phyloP scores from a whole-genome alignment of 306 rosid species.

The Begonia peltatifolia region DNA sequence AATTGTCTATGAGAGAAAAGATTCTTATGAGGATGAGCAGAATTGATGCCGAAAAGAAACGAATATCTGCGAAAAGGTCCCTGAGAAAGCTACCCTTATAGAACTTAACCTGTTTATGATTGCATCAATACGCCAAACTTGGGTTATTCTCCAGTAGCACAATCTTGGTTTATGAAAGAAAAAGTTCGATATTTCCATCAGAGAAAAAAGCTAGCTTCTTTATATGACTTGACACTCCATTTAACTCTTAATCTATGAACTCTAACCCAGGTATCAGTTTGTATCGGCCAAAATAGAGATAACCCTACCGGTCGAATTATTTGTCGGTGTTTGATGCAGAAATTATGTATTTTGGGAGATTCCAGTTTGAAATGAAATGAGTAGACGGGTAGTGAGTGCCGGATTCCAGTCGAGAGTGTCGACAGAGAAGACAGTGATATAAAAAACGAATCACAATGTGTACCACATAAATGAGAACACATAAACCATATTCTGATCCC shows the following conservation, averaged over 20 bases:
- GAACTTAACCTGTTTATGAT: conserved; percentile 24
- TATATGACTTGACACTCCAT: too few relatives aligned
- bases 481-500: conserved; percentile 47
- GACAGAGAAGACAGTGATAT: conserved; percentile 27
- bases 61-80: conserved; percentile 32
- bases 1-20: conserved; percentile 20
- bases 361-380: background rate
- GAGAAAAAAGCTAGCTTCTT: too few relatives aligned
- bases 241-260: background rate
- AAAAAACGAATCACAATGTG: conserved; percentile 23
- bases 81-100: conserved; percentile 34
- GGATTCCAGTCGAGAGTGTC: conserved; percentile 6
- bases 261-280: background rate
- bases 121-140: conserved; percentile 45
- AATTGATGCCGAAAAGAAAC: conserved; percentile 39
- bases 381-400: too few relatives aligned
- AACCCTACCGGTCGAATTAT: too few relatives aligned
- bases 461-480: conserved; percentile 22
- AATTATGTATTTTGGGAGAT: too few relatives aligned
- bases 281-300: too few relatives aligned
- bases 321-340: too few relatives aligned
- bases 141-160: conserved; percentile 29
- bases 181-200: background rate
- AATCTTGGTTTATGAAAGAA: conserved; percentile 26
- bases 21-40: conserved; percentile 38